Evolutionary conservation across 257 asterid species (phyloP).

Genomic region (Solanum phureja): DNA sequence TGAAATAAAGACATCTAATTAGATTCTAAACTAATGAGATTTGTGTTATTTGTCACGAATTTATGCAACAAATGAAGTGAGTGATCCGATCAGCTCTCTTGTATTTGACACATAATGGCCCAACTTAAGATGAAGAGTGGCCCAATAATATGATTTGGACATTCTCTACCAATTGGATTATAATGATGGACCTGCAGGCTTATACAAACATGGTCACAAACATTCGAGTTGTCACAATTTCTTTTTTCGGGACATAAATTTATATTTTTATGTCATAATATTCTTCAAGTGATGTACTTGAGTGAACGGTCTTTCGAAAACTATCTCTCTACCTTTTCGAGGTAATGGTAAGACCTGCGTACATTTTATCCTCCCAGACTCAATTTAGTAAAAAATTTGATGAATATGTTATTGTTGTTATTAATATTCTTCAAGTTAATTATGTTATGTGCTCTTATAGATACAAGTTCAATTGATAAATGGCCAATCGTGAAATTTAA

Average conservation of each 20-base stretch:
- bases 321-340: no score
- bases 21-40: neutral
- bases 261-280: no score
- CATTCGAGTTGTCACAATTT: neutral
- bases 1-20: no score
- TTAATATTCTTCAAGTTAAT: no score
- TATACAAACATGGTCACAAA: neutral
- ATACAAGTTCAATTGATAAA: neutral
- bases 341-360: neutral
- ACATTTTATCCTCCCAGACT: no score
- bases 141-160: neutral
- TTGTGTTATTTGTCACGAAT: neutral
- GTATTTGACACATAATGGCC: neutral
- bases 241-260: no score
- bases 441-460: neutral
- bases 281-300: no score
- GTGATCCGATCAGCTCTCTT: neutral
- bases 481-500: neutral
- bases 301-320: fast-evolving
- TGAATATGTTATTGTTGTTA: neutral
- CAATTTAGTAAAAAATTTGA: no score
- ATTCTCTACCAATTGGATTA: neutral
- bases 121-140: neutral
- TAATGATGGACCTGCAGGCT: neutral
- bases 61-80: neutral